Evolutionary conservation across 768 basidiomycete genomes (phyloP).

Genomic region (Daedalea quercina): DNA sequence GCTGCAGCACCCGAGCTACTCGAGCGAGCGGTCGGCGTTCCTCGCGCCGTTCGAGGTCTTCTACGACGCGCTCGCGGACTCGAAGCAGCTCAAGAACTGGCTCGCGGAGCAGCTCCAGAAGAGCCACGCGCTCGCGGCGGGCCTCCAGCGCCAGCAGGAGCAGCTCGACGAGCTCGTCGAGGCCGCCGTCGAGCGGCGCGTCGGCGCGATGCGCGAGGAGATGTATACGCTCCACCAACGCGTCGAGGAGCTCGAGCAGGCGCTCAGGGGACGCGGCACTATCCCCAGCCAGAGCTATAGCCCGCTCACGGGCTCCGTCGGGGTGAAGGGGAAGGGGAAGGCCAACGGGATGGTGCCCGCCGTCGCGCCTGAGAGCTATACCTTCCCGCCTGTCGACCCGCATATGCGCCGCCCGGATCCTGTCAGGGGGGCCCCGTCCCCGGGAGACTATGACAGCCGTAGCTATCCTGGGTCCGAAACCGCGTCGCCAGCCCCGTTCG

Average conservation of each 20-base stretch:
- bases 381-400: conserved; percentile 16
- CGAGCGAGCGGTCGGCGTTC: conserved; percentile 68
- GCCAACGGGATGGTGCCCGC: conserved; percentile 15
- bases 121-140: conserved; percentile 48
- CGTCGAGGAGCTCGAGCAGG: conserved; percentile 63
- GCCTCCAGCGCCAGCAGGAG: conserved; percentile 63
- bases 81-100: conserved; percentile 73
- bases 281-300: conserved; percentile 14
- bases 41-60: conserved; percentile 78
- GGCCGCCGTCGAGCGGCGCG: conserved; percentile 52
- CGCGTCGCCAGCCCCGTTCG: conserved; percentile 44
- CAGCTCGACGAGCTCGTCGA: conserved; percentile 54
- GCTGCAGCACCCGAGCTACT: conserved; percentile 52
- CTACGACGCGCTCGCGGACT: conserved; percentile 79
- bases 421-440: conserved; percentile 24
- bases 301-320: conserved; percentile 12
- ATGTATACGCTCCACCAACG: conserved; percentile 50
- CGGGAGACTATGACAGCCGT: conserved; percentile 23
- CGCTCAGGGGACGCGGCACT: conserved; percentile 21
- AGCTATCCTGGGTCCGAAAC: conserved; percentile 31
- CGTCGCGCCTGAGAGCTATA: conserved; percentile 17
- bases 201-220: conserved; percentile 55
- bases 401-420: conserved; percentile 13
- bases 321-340: conserved; percentile 14
- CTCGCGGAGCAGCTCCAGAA: conserved; percentile 66